Evolutionary conservation across 2,329 filamentous ascomycete species (phyloP).

Genomic region (Xylariaceae sp.): DNA sequence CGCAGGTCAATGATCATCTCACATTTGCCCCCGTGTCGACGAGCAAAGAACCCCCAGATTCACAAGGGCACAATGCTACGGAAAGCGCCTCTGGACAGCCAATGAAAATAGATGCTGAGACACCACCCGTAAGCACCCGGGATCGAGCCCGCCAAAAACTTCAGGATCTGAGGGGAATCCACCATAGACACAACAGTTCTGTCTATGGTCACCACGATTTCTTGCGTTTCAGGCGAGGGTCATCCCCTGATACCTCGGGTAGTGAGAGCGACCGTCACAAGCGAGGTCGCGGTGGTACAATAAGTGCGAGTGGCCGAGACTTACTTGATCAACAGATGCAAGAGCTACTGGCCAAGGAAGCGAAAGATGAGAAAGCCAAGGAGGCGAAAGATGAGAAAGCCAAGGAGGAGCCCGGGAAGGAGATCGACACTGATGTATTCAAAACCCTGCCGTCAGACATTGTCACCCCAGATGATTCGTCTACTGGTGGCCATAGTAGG

Average conservation of each 20-base stretch:
- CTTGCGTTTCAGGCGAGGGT: constrained; percentile 48
- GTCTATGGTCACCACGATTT: constrained; percentile 50
- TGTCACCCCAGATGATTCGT: constrained; percentile 25
- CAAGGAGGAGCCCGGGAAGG: constrained; percentile 23
- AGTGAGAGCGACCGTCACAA: constrained; percentile 47
- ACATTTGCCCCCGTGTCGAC: constrained; percentile 7
- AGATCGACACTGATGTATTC: constrained; percentile 31
- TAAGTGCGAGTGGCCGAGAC: constrained; percentile 47
- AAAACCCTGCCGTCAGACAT: constrained; percentile 32
- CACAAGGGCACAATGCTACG: constrained; percentile 6
- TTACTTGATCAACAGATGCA: constrained; percentile 60
- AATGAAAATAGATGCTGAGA: constrained; percentile 36
- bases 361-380: constrained; percentile 39
- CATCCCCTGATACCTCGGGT: constrained; percentile 58
- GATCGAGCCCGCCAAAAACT: constrained; percentile 59
- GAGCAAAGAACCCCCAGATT: constrained; percentile 12
- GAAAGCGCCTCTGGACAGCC: constrained; percentile 14
- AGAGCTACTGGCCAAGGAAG: constrained; percentile 56
- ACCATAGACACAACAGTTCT: constrained; percentile 51
- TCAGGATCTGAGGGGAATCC: constrained; percentile 51
- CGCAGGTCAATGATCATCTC: constrained; percentile 18
- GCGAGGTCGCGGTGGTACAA: constrained; percentile 42
- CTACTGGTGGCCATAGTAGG: constrained; percentile 12
- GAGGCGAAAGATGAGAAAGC: constrained; percentile 36
- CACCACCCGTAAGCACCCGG: constrained; percentile 49